Conservation (phyloP, 129 eudicot genomes). For the Centella asiatica region DNA sequence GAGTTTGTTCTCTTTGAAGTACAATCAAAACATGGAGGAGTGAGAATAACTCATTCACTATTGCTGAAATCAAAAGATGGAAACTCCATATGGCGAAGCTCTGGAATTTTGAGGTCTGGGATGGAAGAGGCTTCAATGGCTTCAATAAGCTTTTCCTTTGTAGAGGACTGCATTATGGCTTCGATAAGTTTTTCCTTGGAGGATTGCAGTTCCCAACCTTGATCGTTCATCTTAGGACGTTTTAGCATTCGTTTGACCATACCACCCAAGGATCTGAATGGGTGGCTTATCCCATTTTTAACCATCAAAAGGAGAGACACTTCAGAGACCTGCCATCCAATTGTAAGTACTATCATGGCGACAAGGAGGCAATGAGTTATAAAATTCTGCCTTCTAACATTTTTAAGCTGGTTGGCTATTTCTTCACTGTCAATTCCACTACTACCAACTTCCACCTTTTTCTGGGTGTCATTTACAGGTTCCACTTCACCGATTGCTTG, state of each 20-base stretch:
- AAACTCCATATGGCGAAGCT: slow-evolving; percentile 32
- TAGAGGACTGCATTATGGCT: background rate
- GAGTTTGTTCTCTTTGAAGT: background rate
- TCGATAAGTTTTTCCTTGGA: background rate
- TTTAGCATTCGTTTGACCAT: slow-evolving; percentile 28
- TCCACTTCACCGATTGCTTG: background rate
- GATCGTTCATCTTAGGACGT: background rate
- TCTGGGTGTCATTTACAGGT: background rate
- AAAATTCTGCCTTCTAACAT: slow-evolving; percentile 50
- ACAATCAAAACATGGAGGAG: background rate
- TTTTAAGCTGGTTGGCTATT: slow-evolving; percentile 49
- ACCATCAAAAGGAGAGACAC: slow-evolving; percentile 56
- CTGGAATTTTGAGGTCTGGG: slow-evolving; percentile 41
- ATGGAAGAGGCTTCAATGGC: slow-evolving; percentile 17
- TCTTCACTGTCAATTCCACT: slow-evolving; percentile 8
- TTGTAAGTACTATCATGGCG: slow-evolving; percentile 51
- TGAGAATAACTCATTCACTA: slow-evolving; percentile 4
- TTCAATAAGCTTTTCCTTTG: slow-evolving; percentile 7
- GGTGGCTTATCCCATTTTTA: slow-evolving; percentile 57
- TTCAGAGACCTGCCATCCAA: slow-evolving; percentile 74
- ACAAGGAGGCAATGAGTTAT: slow-evolving; percentile 74
- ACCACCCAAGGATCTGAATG: slow-evolving; percentile 43
- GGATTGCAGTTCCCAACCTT: slow-evolving; percentile 12
- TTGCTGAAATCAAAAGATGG: slow-evolving; percentile 18
- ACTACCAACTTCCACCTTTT: background rate